phyloP scores from a whole-genome alignment of 768 basidiomycete genomes.

The Tricholoma matsutake region DNA sequence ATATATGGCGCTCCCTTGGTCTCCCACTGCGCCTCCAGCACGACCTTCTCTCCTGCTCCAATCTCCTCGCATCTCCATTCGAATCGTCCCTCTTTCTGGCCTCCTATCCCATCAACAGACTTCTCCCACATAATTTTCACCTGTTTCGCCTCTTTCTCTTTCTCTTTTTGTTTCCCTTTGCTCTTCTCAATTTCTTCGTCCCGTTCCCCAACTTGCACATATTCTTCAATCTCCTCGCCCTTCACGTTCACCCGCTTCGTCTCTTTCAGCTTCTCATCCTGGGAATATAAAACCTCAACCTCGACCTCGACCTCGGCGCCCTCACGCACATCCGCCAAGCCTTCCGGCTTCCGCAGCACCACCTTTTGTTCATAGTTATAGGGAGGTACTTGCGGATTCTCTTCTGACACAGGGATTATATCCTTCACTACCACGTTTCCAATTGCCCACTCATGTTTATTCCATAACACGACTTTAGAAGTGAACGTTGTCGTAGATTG shows the following conservation, averaged over 20 bases:
- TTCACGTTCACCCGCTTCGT: not conserved
- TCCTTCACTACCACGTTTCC: conserved; percentile 45
- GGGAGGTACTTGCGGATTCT: conserved; percentile 21
- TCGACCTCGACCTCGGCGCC: conserved; percentile 33
- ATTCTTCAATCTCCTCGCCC: not conserved
- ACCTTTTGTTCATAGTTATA: conserved; percentile 30
- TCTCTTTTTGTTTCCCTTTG: conserved; percentile 17
- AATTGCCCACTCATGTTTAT: conserved; percentile 47
- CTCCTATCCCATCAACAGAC: conserved; percentile 41
- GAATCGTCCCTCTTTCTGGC: conserved; percentile 53
- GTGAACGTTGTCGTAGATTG: conserved; percentile 43
- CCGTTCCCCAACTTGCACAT: not conserved
- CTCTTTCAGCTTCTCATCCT: not conserved
- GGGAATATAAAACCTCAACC: not conserved
- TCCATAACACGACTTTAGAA: conserved; percentile 42
- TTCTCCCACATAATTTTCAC: conserved; percentile 34
- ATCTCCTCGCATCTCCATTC: conserved; percentile 48
- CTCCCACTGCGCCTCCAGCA: conserved; percentile 51
- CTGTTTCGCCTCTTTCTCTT: conserved; percentile 25
- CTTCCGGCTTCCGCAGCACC: conserved; percentile 43
- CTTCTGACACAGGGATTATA: conserved; percentile 40
- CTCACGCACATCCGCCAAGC: conserved; percentile 43
- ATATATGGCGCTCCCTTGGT: conserved; percentile 39
- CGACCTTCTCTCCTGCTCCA: conserved; percentile 38
- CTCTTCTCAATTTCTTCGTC: not conserved